A percentile compares a stretch with the other conserved stretches of the same genome.
Evolutionary conservation across 441 rosid genomes (phyloP).

Genomic region (Erodium texanum): DNA sequence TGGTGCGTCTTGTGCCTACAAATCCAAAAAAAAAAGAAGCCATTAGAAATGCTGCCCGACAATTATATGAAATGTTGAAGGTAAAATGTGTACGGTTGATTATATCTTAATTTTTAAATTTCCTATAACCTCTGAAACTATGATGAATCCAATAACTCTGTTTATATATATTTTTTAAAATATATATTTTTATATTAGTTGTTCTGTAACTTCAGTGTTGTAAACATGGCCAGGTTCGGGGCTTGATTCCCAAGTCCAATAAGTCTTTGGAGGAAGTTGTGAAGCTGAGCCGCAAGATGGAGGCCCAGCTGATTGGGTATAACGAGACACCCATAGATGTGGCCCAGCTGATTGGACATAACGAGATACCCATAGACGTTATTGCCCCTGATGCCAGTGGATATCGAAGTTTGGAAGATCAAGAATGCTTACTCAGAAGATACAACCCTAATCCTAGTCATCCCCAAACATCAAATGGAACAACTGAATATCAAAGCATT

Average conservation of each 20-base stretch:
- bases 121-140: conserved; percentile 12
- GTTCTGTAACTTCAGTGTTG: neutral
- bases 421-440: conserved; percentile 22
- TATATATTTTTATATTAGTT: neutral
- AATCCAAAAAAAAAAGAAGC: conserved; percentile 59
- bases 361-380: conserved; percentile 34
- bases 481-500: too few species aligned
- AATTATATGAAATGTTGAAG: conserved; percentile 46
- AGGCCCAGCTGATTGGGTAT: conserved; percentile 75
- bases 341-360: too few species aligned
- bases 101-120: conserved; percentile 6
- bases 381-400: conserved; percentile 22
- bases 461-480: neutral
- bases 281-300: conserved; percentile 39
- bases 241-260: conserved; percentile 38
- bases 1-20: conserved; percentile 41
- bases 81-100: conserved; percentile 28
- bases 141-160: conserved; percentile 3
- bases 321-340: conserved; percentile 36
- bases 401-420: conserved; percentile 25
- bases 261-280: conserved; percentile 49
- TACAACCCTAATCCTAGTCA: conserved; percentile 13
- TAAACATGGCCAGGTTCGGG: conserved; percentile 43
- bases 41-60: conserved; percentile 47
- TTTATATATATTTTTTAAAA: neutral